Evolutionary conservation across 73 alveolate genomes (phyloP), one percentile per base, ranked within the genome.

Genomic region (Halteria grandinella): DNA sequence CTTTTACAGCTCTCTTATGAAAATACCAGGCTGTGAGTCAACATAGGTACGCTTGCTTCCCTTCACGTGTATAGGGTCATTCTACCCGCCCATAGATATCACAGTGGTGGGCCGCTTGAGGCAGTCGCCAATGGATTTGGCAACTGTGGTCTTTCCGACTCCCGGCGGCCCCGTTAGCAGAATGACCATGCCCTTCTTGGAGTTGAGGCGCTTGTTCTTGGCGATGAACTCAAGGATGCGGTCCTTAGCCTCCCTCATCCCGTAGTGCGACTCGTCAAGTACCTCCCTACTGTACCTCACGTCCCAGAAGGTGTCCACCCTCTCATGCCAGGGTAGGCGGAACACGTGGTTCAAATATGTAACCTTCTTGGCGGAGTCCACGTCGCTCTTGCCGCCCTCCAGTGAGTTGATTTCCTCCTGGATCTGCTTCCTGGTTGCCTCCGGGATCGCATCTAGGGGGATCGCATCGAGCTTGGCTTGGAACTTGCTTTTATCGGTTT

Each of bases 141-240:
- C 97, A 69, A 90, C 86, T 8, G 93, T 47, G 4, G 97, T 90
- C 53, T 90, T 90, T 7, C 97, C 97, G 3, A 90, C 92, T 49
- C 97, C 97, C 44, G 97, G 97, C 12, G 97, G 97, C 28, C 97
- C 97, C 21, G 91, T 79, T 41, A 90, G 64, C 14, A 90, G 83
- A 15, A 90, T 84, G 6, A 90, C 90, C 87, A 90, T 79, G 11
- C 97, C 97, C 69, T 75, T 90, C 25, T 83, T 25, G 8, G 93
- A 63, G 50, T 90, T 86, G 32, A 86, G 85, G 29, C 91, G 41
- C 66, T 90, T 87, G 53, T 90, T 90, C 39, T 86, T 90, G 20
- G 97, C 91, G 48, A 90, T 86, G 78, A 90, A 86, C 73, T 90
- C 97, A 11, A 90, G 82, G 14, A 90, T 90, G 47, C 97, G 72